These are phyloP conservation scores for Geosmithia morbida DNA, from an alignment of 2,329 filamentous ascomycete genomes.

Conservation along the genomic window DNA sequence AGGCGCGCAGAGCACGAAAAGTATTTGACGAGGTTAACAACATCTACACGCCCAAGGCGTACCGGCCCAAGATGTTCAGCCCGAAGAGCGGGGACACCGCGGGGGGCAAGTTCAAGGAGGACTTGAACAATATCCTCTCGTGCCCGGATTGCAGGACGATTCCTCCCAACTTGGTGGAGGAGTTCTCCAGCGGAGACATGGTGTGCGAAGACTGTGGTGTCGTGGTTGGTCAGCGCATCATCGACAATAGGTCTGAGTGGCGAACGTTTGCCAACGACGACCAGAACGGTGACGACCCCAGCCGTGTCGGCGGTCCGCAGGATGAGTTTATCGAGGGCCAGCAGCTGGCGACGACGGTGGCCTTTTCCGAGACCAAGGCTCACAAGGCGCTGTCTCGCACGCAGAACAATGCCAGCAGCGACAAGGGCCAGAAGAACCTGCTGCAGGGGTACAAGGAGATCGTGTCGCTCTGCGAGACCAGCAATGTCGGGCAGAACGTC, in stretches of 20 bases:
- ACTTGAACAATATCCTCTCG: slow-evolving; percentile 72
- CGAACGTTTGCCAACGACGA: slow-evolving; percentile 98
- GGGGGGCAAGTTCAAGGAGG: slow-evolving; percentile 49
- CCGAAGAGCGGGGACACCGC: slow-evolving; percentile 17
- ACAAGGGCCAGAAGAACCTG: slow-evolving; percentile 72
- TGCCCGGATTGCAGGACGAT: slow-evolving; percentile 85
- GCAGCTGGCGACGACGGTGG: slow-evolving; percentile 78
- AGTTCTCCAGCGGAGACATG: slow-evolving; percentile 83
- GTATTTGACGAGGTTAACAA: slow-evolving; percentile 25
- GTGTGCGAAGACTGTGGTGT: slow-evolving; percentile 87
- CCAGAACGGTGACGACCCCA: slow-evolving; percentile 89
- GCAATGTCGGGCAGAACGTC: slow-evolving; percentile 66
- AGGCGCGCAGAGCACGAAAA: slow-evolving; percentile 18
- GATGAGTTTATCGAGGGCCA: slow-evolving; percentile 84
- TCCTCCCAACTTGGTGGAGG: slow-evolving; percentile 86
- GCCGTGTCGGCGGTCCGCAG: slow-evolving; percentile 88
- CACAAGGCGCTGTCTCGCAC: slow-evolving; percentile 66
- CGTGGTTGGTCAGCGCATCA: slow-evolving; percentile 78
- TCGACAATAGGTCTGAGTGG: slow-evolving; percentile 96
- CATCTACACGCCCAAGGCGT: slow-evolving; percentile 26
- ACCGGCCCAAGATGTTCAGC: slow-evolving; percentile 31
- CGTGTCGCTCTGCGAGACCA: slow-evolving; percentile 70
- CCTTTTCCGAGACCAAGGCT: slow-evolving; percentile 60
- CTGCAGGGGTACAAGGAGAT: slow-evolving; percentile 84
- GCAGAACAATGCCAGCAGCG: slow-evolving; percentile 71